Conservation (phyloP, 2,329 filamentous ascomycete species). For the Rhynchosporium graminicola region DNA sequence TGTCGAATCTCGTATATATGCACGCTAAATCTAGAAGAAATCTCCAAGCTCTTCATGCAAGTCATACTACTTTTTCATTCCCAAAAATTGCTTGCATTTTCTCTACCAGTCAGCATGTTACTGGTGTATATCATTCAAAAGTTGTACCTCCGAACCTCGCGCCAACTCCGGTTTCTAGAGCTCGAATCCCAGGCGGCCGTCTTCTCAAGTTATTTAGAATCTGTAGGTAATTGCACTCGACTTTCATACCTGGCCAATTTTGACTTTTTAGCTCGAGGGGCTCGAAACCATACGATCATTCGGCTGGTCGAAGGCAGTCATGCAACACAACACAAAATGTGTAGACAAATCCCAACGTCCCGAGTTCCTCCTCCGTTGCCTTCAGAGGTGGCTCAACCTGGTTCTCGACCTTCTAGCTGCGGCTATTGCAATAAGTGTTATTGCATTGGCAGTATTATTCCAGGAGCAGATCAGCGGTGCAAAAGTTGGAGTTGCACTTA, state of each 20-base stretch:
- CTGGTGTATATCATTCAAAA: conserved; percentile 41
- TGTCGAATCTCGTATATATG: conserved; percentile 33
- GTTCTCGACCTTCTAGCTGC: conserved; percentile 41
- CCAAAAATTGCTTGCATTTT: conserved; percentile 49
- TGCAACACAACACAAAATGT: conserved; percentile 48
- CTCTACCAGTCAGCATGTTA: conserved; percentile 44
- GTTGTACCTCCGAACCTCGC: conserved; percentile 49
- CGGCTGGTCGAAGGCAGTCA: conserved; percentile 44
- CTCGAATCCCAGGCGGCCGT: conserved; percentile 46
- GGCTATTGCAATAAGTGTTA: conserved; percentile 22
- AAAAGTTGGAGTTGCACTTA: conserved; percentile 34
- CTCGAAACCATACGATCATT: conserved; percentile 47
- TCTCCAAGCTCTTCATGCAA: conserved; percentile 44
- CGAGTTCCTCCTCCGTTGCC: conserved; percentile 55
- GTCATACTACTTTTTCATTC: conserved; percentile 51
- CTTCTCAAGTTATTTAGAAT: conserved; percentile 47
- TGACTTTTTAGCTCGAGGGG: conserved; percentile 40
- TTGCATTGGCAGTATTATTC: conserved; percentile 28
- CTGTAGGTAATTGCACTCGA: conserved; percentile 36
- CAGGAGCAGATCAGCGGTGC: conserved; percentile 25
- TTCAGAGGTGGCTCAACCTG: conserved; percentile 58
- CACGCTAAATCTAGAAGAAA: conserved; percentile 23
- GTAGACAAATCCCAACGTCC: conserved; percentile 57
- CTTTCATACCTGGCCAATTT: conserved; percentile 2
- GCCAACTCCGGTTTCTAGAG: conserved; percentile 50